These are phyloP conservation scores for Nothophytophthora sp. DNA, from an alignment of 352 stramenopile species.

Conservation along the genomic window DNA sequence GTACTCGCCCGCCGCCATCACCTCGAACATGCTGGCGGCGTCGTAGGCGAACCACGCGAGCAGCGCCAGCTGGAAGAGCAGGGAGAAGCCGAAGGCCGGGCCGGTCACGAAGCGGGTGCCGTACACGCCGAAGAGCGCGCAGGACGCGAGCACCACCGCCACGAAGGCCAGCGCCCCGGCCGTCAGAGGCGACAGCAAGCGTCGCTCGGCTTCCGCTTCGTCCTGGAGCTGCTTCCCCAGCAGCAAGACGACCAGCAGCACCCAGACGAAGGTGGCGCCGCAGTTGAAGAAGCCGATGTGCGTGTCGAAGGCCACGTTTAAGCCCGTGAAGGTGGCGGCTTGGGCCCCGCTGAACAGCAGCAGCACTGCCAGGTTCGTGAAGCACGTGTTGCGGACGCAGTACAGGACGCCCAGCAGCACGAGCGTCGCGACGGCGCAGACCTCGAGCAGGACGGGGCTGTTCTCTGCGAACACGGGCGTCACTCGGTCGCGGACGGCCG, in stretches of 20 bases:
- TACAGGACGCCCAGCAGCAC: conserved; percentile 36
- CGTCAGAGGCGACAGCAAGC: conserved; percentile 22
- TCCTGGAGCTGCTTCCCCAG: conserved; percentile 17
- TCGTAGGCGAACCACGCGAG: conserved; percentile 40
- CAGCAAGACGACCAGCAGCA: conserved; percentile 29
- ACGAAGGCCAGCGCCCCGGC: conserved; percentile 22
- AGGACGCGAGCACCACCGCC: conserved; percentile 10
- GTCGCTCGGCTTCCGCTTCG: not conserved
- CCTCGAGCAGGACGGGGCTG: conserved; percentile 8
- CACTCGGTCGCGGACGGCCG: conserved; percentile 14
- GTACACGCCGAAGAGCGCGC: conserved; percentile 23
- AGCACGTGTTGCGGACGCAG: conserved; percentile 25
- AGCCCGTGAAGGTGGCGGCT: conserved; percentile 27
- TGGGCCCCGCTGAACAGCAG: conserved; percentile 31
- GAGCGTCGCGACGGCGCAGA: conserved; percentile 7
- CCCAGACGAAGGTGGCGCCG: conserved; percentile 30
- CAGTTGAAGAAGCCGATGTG: conserved; percentile 46
- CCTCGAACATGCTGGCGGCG: conserved; percentile 38
- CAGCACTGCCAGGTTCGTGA: conserved; percentile 31
- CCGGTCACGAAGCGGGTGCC: conserved; percentile 19
- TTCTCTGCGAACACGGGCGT: conserved; percentile 9
- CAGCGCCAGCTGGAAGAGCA: conserved; percentile 38
- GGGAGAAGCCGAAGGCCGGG: conserved; percentile 26
- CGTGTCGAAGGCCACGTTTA: conserved; percentile 32
- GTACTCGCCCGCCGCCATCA: conserved; percentile 45